Conservation (phyloP, 148 eudicot species). For the Rhododendron mucronatum region DNA sequence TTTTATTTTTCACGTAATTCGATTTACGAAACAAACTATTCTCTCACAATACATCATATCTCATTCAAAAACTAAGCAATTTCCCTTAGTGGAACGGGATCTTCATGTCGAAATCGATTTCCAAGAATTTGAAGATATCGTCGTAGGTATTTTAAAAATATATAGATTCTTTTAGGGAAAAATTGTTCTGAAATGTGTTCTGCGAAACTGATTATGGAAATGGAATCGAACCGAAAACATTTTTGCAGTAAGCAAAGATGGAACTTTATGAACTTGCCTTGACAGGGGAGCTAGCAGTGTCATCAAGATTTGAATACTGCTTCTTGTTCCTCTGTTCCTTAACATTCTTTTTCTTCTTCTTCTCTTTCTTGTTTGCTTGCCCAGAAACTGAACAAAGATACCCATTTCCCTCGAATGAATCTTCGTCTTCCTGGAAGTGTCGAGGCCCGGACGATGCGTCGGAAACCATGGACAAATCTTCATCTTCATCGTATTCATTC, state of each 20-base stretch:
- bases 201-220: not conserved
- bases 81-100: not conserved
- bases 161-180: not conserved
- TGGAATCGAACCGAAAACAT: not conserved
- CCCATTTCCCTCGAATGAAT: conserved; percentile 9
- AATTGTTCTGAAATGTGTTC: not conserved
- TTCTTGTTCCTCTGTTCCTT: conserved; percentile 24
- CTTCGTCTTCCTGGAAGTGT: conserved; percentile 26
- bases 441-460: conserved; percentile 86
- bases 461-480: conserved; percentile 76
- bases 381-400: conserved; percentile 15
- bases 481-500: conserved; percentile 31
- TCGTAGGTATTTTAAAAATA: not conserved
- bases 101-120: not conserved
- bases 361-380: conserved; percentile 11
- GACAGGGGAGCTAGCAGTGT: conserved; percentile 72
- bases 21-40: too few relatives aligned
- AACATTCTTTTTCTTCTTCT: conserved; percentile 17
- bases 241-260: not conserved
- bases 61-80: too few relatives aligned
- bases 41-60: too few relatives aligned
- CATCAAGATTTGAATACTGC: conserved; percentile 49
- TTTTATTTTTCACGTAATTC: not conserved
- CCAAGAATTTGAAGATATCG: not conserved
- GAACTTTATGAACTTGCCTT: conserved; percentile 21